Base-by-base conservation (phyloP, 2,329 filamentous ascomycete species). In the Reticulascus tulasneorum region DNA sequence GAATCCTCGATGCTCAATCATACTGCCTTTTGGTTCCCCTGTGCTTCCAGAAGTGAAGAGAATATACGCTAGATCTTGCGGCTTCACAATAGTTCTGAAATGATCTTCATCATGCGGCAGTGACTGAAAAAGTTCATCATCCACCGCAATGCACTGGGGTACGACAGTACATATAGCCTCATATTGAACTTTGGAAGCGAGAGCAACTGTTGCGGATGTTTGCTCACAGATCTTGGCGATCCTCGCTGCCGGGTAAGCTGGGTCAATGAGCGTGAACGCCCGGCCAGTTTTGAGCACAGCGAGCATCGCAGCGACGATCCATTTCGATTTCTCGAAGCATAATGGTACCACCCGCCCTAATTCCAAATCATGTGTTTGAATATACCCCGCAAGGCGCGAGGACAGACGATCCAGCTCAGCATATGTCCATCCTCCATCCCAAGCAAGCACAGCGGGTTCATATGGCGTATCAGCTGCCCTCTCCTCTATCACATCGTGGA, bases 41-140 rank as follows among this genome's bases (percentile, higher is more conserved):
- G 71, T 75, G 15, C 67, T 74, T 4, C 71, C 71, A 4, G 71
- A 74, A 15, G 71, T 75, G 48, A 73, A 75, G 51, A 74, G 71
- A 47, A 73, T 63, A 27, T 57, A 59, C 13, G 35, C 35, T 17
- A 41, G 19, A 23, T 39, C 25, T 36, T 36, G 38, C 9, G 38
- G 38, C 31, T 33, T 26, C 23, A 24, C 31, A 11, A 26, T 24
- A 7, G 31, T 12, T 4, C 22, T 15, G 31, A 33, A 33, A 5
- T 18, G 16, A 7, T 11, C 10, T 17, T 13, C 21, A 34, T 25
- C 7, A 3, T 11, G 11, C 13, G 13, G 9, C 17, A 22, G 18
- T 16, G 26, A 23, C 6, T 28, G 34, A 9, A 45, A 18, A 35
- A 45, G 48, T 15, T 20, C 29, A n/a, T 48, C 30, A 13, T 36